Percentiles rank a stretch among this genome's conserved stretches.
Evolutionary conservation across 2,329 filamentous ascomycete species (phyloP).

Genomic region (Parasarocladium wereldwijsianum): DNA sequence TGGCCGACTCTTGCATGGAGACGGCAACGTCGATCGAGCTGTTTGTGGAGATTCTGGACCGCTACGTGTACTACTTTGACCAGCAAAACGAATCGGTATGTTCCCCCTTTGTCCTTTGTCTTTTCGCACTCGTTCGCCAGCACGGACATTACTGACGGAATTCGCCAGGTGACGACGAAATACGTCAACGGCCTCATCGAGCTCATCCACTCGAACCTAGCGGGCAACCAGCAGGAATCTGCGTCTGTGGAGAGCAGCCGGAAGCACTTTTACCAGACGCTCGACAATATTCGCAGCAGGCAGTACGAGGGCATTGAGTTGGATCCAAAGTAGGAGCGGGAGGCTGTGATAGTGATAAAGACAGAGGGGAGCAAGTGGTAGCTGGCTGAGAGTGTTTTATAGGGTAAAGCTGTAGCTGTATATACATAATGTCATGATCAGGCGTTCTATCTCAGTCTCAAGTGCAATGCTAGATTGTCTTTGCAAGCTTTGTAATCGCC

Average conservation of each 20-base stretch:
- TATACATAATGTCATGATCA: too few species aligned
- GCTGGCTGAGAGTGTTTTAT: too few species aligned
- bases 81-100: slow-evolving; percentile 89
- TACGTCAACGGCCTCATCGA: slow-evolving; percentile 97
- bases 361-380: slow-evolving; percentile 1
- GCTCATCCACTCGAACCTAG: slow-evolving; percentile 91
- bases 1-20: slow-evolving; percentile 98
- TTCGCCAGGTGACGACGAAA: slow-evolving; percentile 65
- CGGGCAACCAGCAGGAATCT: slow-evolving; percentile 69
- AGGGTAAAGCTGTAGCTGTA: slow-evolving; percentile 4
- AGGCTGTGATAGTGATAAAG: neutral
- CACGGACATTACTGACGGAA: slow-evolving; percentile 7
- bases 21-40: slow-evolving; percentile 92
- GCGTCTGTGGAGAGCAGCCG: slow-evolving; percentile 75
- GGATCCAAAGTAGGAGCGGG: slow-evolving; percentile 35
- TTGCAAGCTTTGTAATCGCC: too few species aligned
- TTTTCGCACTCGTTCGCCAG: neutral
- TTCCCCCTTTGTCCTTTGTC: slow-evolving; percentile 4
- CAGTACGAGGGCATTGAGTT: slow-evolving; percentile 88
- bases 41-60: slow-evolving; percentile 95
- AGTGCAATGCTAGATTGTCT: too few species aligned
- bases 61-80: slow-evolving; percentile 99
- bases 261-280: slow-evolving; percentile 85
- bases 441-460: too few species aligned
- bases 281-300: slow-evolving; percentile 83